Evolutionary conservation across 2,329 filamentous ascomycete species (phyloP).

Genomic region (Camillea tinctor): DNA sequence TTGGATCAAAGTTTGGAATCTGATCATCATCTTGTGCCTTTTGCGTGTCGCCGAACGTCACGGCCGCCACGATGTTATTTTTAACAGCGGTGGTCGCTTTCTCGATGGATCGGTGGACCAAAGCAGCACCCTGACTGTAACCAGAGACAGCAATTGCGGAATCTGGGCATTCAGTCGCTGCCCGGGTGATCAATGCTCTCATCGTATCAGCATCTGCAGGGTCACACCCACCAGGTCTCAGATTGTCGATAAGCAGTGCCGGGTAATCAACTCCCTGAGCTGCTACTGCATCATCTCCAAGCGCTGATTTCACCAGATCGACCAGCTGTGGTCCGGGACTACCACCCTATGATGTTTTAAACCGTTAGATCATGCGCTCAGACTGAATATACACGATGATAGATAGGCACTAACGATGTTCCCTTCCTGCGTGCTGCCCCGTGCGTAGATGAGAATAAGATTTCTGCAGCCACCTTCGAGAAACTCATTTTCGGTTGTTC

Average conservation of each 20-base stretch:
- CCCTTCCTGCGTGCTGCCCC: slow-evolving; percentile 39
- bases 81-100: slow-evolving; percentile 27
- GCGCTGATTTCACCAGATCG: slow-evolving; percentile 46
- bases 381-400: slow-evolving; percentile 27
- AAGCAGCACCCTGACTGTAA: slow-evolving; percentile 43
- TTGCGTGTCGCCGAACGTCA: slow-evolving; percentile 44
- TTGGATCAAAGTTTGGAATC: slow-evolving; percentile 32
- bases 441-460: slow-evolving; percentile 40
- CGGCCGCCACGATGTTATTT: slow-evolving; percentile 37
- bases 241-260: slow-evolving; percentile 23
- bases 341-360: slow-evolving; percentile 17
- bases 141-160: slow-evolving; percentile 42
- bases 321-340: slow-evolving; percentile 42
- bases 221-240: slow-evolving; percentile 31
- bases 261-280: slow-evolving; percentile 29
- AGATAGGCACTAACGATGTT: slow-evolving; percentile 26
- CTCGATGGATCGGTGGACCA: slow-evolving; percentile 41
- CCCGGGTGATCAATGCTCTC: slow-evolving; percentile 32
- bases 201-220: slow-evolving; percentile 33
- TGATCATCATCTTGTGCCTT: slow-evolving; percentile 33
- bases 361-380: neutral
- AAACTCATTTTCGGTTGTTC: slow-evolving; percentile 36
- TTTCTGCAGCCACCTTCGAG: slow-evolving; percentile 34
- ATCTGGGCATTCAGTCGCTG: slow-evolving; percentile 38
- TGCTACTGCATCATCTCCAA: slow-evolving; percentile 18